These are phyloP conservation scores for Leptomonas pyrrhocoris DNA, from an alignment of 208 protist genomes.

Conservation along the genomic window DNA sequence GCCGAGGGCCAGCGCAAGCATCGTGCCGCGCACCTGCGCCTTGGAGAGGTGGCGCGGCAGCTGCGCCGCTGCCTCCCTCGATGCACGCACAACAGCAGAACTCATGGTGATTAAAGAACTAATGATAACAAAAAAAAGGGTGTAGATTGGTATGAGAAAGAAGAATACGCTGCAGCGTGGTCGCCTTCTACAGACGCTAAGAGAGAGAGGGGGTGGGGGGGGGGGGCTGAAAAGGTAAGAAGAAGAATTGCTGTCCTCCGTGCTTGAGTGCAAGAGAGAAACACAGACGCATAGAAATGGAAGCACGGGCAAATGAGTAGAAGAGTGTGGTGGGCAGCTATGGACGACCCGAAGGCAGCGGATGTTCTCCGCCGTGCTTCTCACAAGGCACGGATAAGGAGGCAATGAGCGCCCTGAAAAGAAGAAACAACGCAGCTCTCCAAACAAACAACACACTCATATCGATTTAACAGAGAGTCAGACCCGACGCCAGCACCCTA, in stretches of 20 bases:
- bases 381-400: too few relatives aligned
- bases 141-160: not conserved
- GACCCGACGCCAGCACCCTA: too few relatives aligned
- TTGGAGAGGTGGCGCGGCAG: conserved; percentile 10
- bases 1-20: conserved; percentile 35
- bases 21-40: conserved; percentile 16
- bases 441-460: too few relatives aligned
- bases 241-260: too few relatives aligned
- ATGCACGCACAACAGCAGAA: conserved; percentile 3
- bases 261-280: too few relatives aligned
- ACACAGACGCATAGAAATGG: too few relatives aligned
- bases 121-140: not conserved
- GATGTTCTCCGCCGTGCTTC: too few relatives aligned
- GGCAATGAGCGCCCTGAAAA: not conserved
- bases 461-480: too few relatives aligned
- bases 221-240: too few relatives aligned
- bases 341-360: too few relatives aligned
- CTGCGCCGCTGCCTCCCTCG: not conserved
- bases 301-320: not conserved
- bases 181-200: too few relatives aligned
- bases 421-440: not conserved
- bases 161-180: too few relatives aligned
- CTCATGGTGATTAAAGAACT: not conserved
- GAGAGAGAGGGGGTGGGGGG: not conserved
- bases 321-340: conserved; percentile 2